Base-by-base conservation (phyloP, 805 yeast species). In the Jamesozyma gamospora region DNA sequence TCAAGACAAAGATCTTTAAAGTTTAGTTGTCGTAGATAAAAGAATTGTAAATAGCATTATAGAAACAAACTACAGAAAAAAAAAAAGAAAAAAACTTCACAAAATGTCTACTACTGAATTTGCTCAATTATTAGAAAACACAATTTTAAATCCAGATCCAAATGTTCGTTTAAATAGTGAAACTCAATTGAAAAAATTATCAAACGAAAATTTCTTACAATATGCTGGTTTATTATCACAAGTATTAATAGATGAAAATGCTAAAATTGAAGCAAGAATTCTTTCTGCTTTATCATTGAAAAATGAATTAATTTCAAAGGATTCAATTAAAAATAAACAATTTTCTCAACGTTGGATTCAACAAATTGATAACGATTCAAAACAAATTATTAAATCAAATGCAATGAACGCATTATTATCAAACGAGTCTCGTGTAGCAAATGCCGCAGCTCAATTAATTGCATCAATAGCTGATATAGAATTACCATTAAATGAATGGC, bases 381-480 rank as follows among this genome's bases (percentile, higher is more conserved):
- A 77, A 60, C 54, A 64, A 8, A 74, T 75, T 46, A 80, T 90
- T 56, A 87, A 85, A 65, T 68, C 71, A 34, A 68, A 72, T 25
- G 72, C 86, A 0, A 60, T 90, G 36, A 63, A 65, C 33, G 75
- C 88, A 3, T 72, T 92, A 41, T 59, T 79, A 41, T 70, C 83
- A 14, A 58, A 66, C n/a, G 82, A 75, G 47, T 42, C 51, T n/a
- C 74, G 85, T 53, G 95, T 90, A 41, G 92, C 94, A 26, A 77
- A 79, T 42, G 73, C 95, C 24, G 81, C 90, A 19, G 95, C 98
- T 18, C 96, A 90, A 67, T 70, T 90, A 48, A 90, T 92, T 37
- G 95, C 97, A 27, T 94, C 96, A 10, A 84, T 92, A 52, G 98
- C 96, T n/a, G 90, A 81, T 47, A 84, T 90, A 41, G 98, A 92